phyloP scores from a whole-genome alignment of 129 eudicot species.

The Helianthus tuberosus region DNA sequence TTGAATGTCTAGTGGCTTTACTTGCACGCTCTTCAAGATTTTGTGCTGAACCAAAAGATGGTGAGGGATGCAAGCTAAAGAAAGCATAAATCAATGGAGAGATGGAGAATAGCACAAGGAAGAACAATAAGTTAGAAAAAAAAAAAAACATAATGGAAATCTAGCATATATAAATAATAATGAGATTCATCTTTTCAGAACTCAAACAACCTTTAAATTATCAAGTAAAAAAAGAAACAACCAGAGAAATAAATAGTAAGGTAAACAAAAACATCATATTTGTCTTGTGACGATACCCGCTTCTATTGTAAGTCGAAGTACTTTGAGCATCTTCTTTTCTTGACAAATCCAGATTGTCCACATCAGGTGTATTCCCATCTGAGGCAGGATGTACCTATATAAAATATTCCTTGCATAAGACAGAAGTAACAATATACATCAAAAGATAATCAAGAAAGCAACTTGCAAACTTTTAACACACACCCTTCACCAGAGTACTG shows the following conservation, averaged over 20 bases:
- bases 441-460: conserved; percentile 33
- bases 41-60: conserved; percentile 76
- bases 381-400: conserved; percentile 62
- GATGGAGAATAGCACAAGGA: conserved; percentile 16
- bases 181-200: not conserved
- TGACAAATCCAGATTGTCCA: conserved; percentile 47
- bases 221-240: not conserved
- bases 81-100: conserved; percentile 14
- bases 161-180: not conserved
- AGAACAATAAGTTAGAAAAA: conserved; percentile 2
- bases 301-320: conserved; percentile 37
- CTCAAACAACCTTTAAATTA: conserved; percentile 1
- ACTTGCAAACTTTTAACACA: not conserved
- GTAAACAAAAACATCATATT: conserved; percentile 8
- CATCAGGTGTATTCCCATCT: conserved; percentile 42
- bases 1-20: conserved; percentile 39
- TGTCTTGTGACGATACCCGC: conserved; percentile 39
- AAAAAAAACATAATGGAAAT: not conserved
- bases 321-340: conserved; percentile 63
- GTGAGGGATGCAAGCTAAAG: conserved; percentile 66
- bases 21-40: conserved; percentile 63
- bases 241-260: not conserved
- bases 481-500: not conserved
- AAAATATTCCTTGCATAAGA: conserved; percentile 41
- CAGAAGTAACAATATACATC: conserved; percentile 22